Base-by-base conservation (phyloP, 2,329 filamentous ascomycete species). In the Aspergillus tubingensis region DNA sequence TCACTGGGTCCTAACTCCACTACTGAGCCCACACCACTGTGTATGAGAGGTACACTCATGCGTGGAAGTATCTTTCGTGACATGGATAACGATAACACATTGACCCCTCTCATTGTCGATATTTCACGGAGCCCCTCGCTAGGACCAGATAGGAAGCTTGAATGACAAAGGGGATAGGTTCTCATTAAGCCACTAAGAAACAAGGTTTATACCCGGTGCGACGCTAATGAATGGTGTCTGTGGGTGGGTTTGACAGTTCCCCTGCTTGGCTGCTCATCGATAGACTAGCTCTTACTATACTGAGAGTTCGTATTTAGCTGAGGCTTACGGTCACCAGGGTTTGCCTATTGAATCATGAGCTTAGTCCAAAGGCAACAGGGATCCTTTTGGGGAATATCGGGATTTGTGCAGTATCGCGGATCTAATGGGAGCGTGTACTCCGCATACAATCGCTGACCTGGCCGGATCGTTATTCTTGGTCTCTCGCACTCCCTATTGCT, bases 231-330 rank as follows among this genome's bases (percentile, higher is more conserved):
- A 41, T 50, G 50, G 41, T 19, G 43, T 19, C 30, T 58, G 57
- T 58, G 38, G 43, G 43, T 32, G 13, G 23, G 13, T 55, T 56
- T 58, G 59, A 61, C 59, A 59, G 59, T 51, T 61, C 50, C 39
- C 25, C 49, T 44, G 19, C n/a, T 27, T n/a, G 21, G 36, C 38
- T 43, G 8, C 25, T 25, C 23, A 50, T 8, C 15, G 23, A 32
- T 19, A 27, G 3, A 19, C 7, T 30, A 15, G 15, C n/a, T 21
- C 11, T 21, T 44, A 5, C 47, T 5, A n/a, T 11, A 30, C 23
- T 27, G 25, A 17, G n/a, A 32, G 25, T n/a, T 50, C 23, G 47
- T 32, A 32, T 32, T 21, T 23, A 21, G 10, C 41, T 2, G 41
- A 17, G 41, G 21, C 32, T 36, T 36, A 36, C 32, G 4, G 32